Evolutionary conservation across 2,329 filamentous ascomycete species (phyloP).

Genomic region (Dactylellina drechsleri): DNA sequence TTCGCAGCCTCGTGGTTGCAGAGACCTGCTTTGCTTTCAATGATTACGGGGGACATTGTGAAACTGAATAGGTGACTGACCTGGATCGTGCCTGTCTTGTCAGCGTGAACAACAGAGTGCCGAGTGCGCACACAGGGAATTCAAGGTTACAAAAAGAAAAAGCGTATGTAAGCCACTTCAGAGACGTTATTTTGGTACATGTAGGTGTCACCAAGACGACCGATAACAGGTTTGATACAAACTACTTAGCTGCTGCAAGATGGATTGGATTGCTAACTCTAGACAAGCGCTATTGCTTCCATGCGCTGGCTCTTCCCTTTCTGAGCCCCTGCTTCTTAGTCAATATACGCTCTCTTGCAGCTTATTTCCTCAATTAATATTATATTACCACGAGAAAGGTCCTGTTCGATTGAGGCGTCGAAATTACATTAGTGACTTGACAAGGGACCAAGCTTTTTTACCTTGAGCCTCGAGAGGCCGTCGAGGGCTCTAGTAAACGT

Average conservation of each 20-base stretch:
- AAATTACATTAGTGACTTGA: conserved; percentile 3
- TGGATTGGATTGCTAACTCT: conserved; percentile 49
- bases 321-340: conserved; percentile 37
- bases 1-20: too few species aligned
- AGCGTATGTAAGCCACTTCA: conserved; percentile 33
- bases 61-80: conserved; percentile 25
- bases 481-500: conserved; percentile 23
- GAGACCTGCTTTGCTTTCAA: too few species aligned
- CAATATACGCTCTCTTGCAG: conserved; percentile 7
- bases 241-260: conserved; percentile 34
- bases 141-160: conserved; percentile 20
- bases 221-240: conserved; percentile 51
- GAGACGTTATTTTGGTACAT: conserved; percentile 8
- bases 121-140: too few species aligned
- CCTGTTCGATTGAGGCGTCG: conserved; percentile 24
- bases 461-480: conserved; percentile 3
- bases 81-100: conserved; percentile 4
- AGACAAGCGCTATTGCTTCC: conserved; percentile 39
- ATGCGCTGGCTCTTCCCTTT: conserved; percentile 34
- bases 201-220: conserved; percentile 31
- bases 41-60: background rate
- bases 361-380: conserved; percentile 19
- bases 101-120: conserved; percentile 2
- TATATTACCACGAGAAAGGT: conserved; percentile 1
- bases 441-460: conserved; percentile 6